Evolutionary conservation across 2,329 filamentous ascomycete species (phyloP), one percentile per base, ranked within the genome.

Genomic region (Capronia coronata): DNA sequence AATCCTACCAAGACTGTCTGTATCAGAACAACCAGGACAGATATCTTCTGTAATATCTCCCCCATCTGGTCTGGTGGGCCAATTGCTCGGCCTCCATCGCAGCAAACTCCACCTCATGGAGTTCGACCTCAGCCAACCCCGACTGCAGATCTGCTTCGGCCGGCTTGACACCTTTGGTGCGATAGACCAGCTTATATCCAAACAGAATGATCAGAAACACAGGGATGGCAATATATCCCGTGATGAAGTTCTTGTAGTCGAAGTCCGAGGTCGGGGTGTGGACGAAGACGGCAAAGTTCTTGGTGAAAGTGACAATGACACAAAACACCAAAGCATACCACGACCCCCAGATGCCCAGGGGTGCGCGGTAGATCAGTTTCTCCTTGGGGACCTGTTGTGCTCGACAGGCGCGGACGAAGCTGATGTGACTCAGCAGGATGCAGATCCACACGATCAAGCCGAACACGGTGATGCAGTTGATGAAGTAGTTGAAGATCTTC

Each of bases 221-320:
- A 3, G 35, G 35, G 35, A 38, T 38, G 35, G 35, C 38, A 14
- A 41, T 41, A 25, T 41, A 41, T 14, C 82, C 83, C 0, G 83
- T 87, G 65, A 90, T 79, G 68, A 89, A 89, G 60, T 77, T 82
- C 72, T 84, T 82, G 72, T 84, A 84, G 65, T 85, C 78, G 57
- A 86, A 86, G 41, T 71, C 71, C 44, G 73, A 73, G 11, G 13
- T 35, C 60, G 64, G 44, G 39, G 60, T 66, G 50, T 65, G 67
- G 2, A 79, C 73, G 67, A 91, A 91, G 52, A 84, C 82, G 46
- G 78, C 75, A 68, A 81, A 91, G 74, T 88, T 90, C 77, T 91
- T 93, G 62, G 86, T 91, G 42, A 93, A 63, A 1, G 83, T 78
- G 52, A 93, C 84, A 29, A 93, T 63, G 61, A 76, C 73, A 68